phyloP scores from a whole-genome alignment of 139 green algal genomes.

The Chlamydomonas sphaeroides region DNA sequence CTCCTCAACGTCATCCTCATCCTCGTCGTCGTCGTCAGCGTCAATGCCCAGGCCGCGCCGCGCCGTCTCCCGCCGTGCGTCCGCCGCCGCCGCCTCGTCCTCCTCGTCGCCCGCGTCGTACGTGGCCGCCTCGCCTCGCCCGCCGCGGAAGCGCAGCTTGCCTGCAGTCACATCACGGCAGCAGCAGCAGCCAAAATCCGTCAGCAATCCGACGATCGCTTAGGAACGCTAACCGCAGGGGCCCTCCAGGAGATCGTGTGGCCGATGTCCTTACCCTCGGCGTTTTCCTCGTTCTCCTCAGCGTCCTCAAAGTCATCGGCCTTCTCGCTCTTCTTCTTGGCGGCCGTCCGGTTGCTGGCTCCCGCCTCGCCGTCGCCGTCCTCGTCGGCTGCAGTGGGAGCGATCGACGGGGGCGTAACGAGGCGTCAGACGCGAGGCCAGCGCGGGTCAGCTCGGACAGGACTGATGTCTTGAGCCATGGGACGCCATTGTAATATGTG shows the following conservation, averaged over 20 bases:
- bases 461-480: too few species aligned
- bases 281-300: conserved; percentile 75
- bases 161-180: too few species aligned
- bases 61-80: conserved; percentile 49
- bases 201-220: too few species aligned
- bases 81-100: conserved; percentile 66
- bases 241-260: too few species aligned
- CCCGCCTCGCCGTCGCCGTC: conserved; percentile 72
- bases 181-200: too few species aligned
- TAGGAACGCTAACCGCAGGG: too few species aligned
- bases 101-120: conserved; percentile 85
- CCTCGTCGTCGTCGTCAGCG: conserved; percentile 50
- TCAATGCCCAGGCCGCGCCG: conserved; percentile 46
- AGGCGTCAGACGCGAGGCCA: too few species aligned
- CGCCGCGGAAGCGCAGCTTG: conserved; percentile 58
- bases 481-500: too few species aligned
- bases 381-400: conserved; percentile 73
- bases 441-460: too few species aligned
- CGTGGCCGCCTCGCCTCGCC: conserved; percentile 72
- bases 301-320: conserved; percentile 45
- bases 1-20: background rate
- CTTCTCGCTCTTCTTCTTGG: conserved; percentile 46
- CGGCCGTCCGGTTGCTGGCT: conserved; percentile 23
- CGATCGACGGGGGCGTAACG: too few species aligned
- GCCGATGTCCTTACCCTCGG: too few species aligned